Base-by-base conservation (phyloP, 225 moss, liverwort and hornwort species). In the Lunularia cruciata region DNA sequence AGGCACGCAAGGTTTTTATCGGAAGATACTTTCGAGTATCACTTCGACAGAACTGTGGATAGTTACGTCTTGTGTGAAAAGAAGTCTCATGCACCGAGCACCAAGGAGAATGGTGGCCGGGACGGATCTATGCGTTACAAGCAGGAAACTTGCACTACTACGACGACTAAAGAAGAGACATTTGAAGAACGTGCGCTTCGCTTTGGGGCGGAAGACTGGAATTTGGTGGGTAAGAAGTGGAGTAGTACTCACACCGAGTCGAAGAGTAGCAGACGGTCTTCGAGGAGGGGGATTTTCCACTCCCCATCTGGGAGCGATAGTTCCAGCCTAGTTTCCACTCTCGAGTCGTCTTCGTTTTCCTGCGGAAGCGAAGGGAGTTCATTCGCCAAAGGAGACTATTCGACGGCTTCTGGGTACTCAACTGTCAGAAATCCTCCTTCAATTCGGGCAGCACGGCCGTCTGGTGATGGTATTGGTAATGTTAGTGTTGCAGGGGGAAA, bases 331-430 rank as follows among this genome's bases (percentile, higher is more conserved):
- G 65, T 80, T 6, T 84, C 83, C 34, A 84, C 83, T 16, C 57
- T 84, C 31, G 83, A 84, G 67, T 84, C 83, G 23, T 84, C 79
- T 14, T 84, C 83, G 5, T 84, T 84, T 4, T 71, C 79, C 8
- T 79, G 55, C 37, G 77, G 79, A 54, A 84, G 83, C 42, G 83
- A 84, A 43, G 83, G 57, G 26, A 84, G 79, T 43, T 79, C 76
- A 1, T 80, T 74, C 22, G 76, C 69, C 1, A 84, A 77, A 45
- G 70, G 66, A 28, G 83, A 84, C 13, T 70, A 47, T 25, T 68
- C 78, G 1, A 65, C 81, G 1, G 52, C 82, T 14, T 49, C 77
- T 20, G 77, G 74, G 38, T 70, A 74, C 58, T 35, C 72, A 2
- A 62, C 47, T 26, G 49, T 56, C 1, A 33, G 56, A 12, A 42